Percentiles rank a stretch among this genome's conserved stretches.
Conservation (phyloP, 139 green algal genomes). For the Tetraselmis chui region DNA sequence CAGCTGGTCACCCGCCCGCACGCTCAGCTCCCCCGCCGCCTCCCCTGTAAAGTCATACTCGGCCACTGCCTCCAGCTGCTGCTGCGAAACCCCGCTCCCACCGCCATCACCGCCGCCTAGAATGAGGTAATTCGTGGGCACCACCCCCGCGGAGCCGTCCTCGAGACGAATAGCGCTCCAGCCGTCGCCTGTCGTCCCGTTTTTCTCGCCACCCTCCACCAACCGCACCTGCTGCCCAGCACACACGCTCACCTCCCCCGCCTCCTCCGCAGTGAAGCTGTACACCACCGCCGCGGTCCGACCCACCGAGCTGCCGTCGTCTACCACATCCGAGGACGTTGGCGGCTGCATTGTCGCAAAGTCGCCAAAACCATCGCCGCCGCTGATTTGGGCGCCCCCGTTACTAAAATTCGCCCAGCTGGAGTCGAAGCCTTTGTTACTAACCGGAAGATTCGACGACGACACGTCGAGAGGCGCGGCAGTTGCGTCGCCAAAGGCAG, state of each 20-base stretch:
- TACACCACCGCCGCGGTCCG: slow-evolving; percentile 19
- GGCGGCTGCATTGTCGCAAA: neutral
- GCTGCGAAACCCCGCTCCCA: too few species aligned
- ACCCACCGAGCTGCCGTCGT: neutral
- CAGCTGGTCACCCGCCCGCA: slow-evolving; percentile 26
- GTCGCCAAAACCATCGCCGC: neutral
- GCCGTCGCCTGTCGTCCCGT: neutral
- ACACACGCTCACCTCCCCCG: slow-evolving; percentile 35
- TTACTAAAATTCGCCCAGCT: neutral
- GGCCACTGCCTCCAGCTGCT: neutral
- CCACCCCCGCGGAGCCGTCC: neutral
- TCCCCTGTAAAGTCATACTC: slow-evolving; percentile 19
- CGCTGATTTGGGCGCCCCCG: neutral
- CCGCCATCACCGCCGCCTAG: neutral
- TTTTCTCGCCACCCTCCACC: slow-evolving; percentile 14
- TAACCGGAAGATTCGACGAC: too few species aligned
- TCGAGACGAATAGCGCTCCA: neutral
- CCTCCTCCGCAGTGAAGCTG: slow-evolving; percentile 39
- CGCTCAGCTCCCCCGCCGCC: slow-evolving; percentile 33
- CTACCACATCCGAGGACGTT: too few species aligned
- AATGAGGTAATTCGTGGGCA: neutral
- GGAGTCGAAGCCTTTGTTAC: neutral
- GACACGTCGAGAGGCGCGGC: too few species aligned
- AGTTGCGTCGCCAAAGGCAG: too few species aligned
- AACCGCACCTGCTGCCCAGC: slow-evolving; percentile 27